Evolutionary conservation across 2,329 filamentous ascomycete genomes (phyloP).

Genomic region (Teratosphaeria gauchensis): DNA sequence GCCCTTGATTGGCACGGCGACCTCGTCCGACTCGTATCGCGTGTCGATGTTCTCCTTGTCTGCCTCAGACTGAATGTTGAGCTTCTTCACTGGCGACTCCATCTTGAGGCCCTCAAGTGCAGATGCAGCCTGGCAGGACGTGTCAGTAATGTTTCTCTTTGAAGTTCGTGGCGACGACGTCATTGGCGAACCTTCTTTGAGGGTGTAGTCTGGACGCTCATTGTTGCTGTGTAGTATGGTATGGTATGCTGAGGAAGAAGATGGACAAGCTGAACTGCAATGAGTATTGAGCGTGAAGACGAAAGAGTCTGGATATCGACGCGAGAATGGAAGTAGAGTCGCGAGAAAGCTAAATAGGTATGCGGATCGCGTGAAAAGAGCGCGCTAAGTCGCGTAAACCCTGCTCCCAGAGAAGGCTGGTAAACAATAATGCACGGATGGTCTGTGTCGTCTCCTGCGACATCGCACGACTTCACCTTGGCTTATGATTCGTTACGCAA

Average conservation of each 20-base stretch:
- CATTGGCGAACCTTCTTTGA: conserved; percentile 57
- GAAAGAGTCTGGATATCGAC: neutral
- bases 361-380: too few species aligned
- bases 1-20: conserved; percentile 47
- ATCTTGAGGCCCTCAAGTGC: conserved; percentile 85
- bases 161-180: conserved; percentile 28
- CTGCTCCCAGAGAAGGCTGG: too few species aligned
- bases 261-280: neutral
- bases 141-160: conserved; percentile 26
- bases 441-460: too few species aligned
- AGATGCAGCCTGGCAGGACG: conserved; percentile 61
- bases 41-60: conserved; percentile 73
- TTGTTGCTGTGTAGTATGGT: conserved; percentile 7
- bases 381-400: too few species aligned
- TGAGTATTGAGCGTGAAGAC: neutral
- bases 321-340: too few species aligned
- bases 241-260: neutral
- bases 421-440: too few species aligned
- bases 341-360: too few species aligned
- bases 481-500: too few species aligned
- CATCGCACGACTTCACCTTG: too few species aligned
- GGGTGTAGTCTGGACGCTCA: conserved; percentile 61
- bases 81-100: conserved; percentile 86
- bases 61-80: conserved; percentile 57
- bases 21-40: conserved; percentile 38